Evolutionary conservation across 2,329 filamentous ascomycete genomes (phyloP), one percentile per base, ranked within the genome.

Genomic region (Teratosphaeria zuluensis): DNA sequence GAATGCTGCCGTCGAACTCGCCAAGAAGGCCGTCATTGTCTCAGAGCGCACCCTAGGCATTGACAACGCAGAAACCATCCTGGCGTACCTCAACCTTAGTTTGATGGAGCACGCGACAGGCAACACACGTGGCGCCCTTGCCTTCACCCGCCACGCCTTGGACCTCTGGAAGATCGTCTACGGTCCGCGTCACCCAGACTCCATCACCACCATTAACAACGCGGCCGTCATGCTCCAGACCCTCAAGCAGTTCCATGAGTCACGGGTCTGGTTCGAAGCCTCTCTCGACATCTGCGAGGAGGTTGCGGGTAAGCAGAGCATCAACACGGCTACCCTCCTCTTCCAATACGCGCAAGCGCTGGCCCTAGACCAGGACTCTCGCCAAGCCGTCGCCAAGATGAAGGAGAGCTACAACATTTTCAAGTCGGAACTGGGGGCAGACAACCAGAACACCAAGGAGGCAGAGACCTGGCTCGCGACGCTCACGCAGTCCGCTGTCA

Each of bases 131-230:
- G 82, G 84, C 60, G 94, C 92, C n/a, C 79, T 99, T 58, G 81
- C 84, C 12, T 96, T 95, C 72, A 88, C 95, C 64, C 90, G 89
- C 72, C 94, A 99, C 73, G 94, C 94, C 6, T 83, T 99, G 65
- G 87, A 94, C 71, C 80, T 99, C 62, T 97, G 92, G 92, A 96
- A 96, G 79, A 84, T 97, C 68, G 92, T 97, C 68, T 99, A 96
- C 72, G 94, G 94, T 33, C 80, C 87, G 32, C 88, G 90, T 68
- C 94, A 99, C 75, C 94, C 94, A 2, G 94, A 99, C 76, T 95
- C 91, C 8, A 96, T 99, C 75, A 99, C 95, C 8, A 97, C 94
- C 16, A 88, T 97, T 76, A 99, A 97, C 82, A 99, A 99, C 70
- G 92, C 90, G 21, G 94, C 94, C 7, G 94, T 99, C 61, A 99